Base-by-base conservation (phyloP, 2,329 filamentous ascomycete genomes). In the Cladorrhinum sp. region DNA sequence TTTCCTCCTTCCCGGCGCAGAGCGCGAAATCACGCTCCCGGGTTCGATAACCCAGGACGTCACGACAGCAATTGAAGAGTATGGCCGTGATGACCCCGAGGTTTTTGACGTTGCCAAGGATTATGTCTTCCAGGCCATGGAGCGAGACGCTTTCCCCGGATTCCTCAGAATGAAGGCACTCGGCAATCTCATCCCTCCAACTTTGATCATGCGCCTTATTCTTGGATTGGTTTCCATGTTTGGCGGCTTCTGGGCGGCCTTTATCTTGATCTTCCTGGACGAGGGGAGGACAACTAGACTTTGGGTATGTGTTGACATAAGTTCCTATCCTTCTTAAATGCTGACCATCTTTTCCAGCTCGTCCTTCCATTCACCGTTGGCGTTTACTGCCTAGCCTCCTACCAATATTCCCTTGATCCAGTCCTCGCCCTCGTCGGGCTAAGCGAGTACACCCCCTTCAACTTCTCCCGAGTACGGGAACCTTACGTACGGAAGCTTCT, bases 81-180 rank as follows among this genome's bases (percentile, higher is more conserved):
- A 92, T 66, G 91, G 92, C 51, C 87, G 95, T 68, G 95, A 98
- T 70, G 95, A 99, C 72, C 95, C 95, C 0, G 95, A 99, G 74
- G 90, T 99, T 12, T 99, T 99, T 70, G 95, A 98, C 73, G 87
- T 91, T 20, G 95, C 95, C 58, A 99, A 99, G 80, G 95, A 99
- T 78, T 99, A 98, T 73, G 95, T 98, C 64, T 99, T 98, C 75
- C 96, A 99, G 77, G 96, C 96, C 33, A 99, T 99, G 95, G 96
- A 99, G 77, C 86, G 96, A 59, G 95, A 99, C 77, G 95, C 96
- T n/a, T 99, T 96, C 73, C 95, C 96, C 0, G 94, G 94, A 1
- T 99, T 99, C 76, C 82, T 99, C 62, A 86, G 94, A 72, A 91
- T 92, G 77, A 98, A 98, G 78, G 95, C 95, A 2, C 82, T 99